Conservation (phyloP, 2,329 filamentous ascomycete genomes). For the Calonectria hawksworthii region DNA sequence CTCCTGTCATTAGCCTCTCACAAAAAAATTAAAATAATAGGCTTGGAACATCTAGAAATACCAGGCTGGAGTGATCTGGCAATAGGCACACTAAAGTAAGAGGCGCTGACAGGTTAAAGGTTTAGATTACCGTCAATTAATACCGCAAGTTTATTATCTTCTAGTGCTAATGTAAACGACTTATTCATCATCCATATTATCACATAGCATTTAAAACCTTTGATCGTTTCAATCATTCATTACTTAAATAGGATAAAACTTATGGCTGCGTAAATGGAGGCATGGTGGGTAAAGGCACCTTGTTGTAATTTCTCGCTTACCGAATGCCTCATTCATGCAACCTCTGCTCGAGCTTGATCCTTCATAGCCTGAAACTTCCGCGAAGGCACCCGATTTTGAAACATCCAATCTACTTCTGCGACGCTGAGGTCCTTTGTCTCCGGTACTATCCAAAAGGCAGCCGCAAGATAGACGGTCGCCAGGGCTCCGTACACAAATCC, state of each 20-base stretch:
- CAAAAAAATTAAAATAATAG: background rate
- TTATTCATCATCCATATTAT: background rate
- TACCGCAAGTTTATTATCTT: background rate
- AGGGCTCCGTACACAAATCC: background rate
- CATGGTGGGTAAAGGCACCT: too few species aligned
- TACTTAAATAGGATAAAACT: background rate
- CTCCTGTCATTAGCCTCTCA: background rate
- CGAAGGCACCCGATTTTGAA: background rate
- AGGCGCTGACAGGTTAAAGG: background rate
- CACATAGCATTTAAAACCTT: background rate
- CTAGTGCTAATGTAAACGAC: background rate
- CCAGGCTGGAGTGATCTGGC: background rate
- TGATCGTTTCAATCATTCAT: background rate
- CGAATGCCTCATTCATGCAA: background rate
- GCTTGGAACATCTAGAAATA: background rate
- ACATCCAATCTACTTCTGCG: constrained; percentile 2
- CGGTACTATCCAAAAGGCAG: background rate
- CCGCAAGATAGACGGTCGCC: background rate
- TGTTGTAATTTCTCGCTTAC: too few species aligned
- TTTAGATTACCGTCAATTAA: background rate
- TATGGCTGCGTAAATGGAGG: background rate
- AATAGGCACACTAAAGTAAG: background rate
- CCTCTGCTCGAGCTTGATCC: background rate
- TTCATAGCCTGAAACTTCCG: background rate
- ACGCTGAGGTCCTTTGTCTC: background rate